Evolutionary conservation across 768 basidiomycete genomes (phyloP).

Genomic region (Lepiota subincarnata): DNA sequence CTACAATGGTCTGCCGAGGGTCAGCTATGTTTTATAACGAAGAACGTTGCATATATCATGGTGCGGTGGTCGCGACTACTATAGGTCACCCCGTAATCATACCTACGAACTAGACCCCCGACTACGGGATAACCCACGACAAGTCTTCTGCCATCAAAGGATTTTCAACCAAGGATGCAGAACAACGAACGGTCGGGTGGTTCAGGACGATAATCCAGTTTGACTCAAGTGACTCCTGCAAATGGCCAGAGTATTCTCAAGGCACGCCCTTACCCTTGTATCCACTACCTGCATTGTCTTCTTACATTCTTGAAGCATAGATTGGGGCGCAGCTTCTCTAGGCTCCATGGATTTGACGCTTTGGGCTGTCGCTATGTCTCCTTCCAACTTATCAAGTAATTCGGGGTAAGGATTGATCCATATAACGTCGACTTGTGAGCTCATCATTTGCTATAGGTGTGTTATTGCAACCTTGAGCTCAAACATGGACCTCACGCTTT

Average conservation of each 20-base stretch:
- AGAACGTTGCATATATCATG: conserved; percentile 63
- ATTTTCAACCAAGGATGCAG: conserved; percentile 25
- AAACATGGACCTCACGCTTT: conserved; percentile 72
- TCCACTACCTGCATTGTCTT: not conserved
- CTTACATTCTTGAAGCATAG: conserved; percentile 29
- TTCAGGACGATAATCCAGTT: conserved; percentile 70
- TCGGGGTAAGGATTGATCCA: conserved; percentile 46
- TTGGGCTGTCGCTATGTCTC: conserved; percentile 59
- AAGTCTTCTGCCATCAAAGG: conserved; percentile 47
- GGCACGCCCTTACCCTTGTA: conserved; percentile 23
- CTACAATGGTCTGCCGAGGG: conserved; percentile 78
- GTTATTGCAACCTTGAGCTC: conserved; percentile 65
- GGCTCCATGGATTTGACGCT: conserved; percentile 72
- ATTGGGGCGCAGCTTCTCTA: conserved; percentile 63
- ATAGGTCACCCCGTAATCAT: not conserved
- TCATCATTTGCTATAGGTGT: conserved; percentile 41
- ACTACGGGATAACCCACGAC: conserved; percentile 67
- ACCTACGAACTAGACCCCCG: conserved; percentile 54
- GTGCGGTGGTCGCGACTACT: conserved; percentile 32
- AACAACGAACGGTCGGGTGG: conserved; percentile 51
- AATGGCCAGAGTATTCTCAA: conserved; percentile 50
- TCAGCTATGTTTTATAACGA: conserved; percentile 64
- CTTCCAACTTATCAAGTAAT: conserved; percentile 54
- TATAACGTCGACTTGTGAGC: not conserved
- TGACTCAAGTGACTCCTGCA: conserved; percentile 35